Conservation (phyloP, 495 filamentous ascomycete species). For the Achaetomiella virescens region DNA sequence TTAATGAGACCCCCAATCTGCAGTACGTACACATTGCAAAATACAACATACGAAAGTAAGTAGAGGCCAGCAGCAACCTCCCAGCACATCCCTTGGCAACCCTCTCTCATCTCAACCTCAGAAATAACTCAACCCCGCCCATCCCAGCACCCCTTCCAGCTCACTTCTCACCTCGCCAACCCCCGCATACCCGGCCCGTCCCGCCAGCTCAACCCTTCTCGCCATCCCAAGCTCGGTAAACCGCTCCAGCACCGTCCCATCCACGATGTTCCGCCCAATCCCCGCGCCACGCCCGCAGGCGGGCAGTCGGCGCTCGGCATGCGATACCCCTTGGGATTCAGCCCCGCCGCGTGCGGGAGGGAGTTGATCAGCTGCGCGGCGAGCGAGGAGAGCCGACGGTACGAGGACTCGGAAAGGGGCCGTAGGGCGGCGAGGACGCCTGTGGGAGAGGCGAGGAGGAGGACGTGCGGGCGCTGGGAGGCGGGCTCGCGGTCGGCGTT, state of each 20-base stretch:
- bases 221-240: constrained; percentile 67
- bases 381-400: constrained; percentile 77
- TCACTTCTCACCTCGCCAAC: constrained; percentile 37
- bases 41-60: too few relatives aligned
- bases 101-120: background rate
- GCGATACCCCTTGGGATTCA: constrained; percentile 78
- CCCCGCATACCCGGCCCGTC: constrained; percentile 44
- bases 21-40: too few relatives aligned
- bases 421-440: constrained; percentile 73
- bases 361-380: constrained; percentile 70
- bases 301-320: constrained; percentile 30
- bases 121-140: constrained; percentile 32
- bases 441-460: constrained; percentile 65
- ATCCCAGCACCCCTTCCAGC: constrained; percentile 31
- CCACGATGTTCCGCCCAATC: constrained; percentile 44
- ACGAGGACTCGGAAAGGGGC: constrained; percentile 69
- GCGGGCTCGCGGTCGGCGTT: background rate
- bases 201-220: constrained; percentile 62
- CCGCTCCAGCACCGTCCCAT: constrained; percentile 47
- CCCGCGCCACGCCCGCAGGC: constrained; percentile 41
- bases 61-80: too few relatives aligned
- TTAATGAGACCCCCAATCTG: too few relatives aligned
- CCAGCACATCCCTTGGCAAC: too few relatives aligned
- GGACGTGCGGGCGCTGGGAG: constrained; percentile 44
- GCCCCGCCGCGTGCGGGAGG: constrained; percentile 66